phyloP scores from a whole-genome alignment of 345 rosid species.

The Pugionium dolabratum region DNA sequence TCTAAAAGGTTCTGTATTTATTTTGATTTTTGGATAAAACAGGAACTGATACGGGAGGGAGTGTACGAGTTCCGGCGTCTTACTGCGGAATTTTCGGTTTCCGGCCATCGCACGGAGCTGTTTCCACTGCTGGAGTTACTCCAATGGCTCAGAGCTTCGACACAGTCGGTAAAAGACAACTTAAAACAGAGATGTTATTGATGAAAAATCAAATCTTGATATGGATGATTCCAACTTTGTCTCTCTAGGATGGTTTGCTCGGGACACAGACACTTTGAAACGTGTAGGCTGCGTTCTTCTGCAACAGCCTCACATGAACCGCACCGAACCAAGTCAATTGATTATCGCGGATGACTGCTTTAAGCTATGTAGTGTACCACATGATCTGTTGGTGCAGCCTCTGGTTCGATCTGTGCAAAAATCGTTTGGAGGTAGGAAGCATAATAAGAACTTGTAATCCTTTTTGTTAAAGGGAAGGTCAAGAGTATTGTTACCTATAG shows the following conservation, averaged over 20 bases:
- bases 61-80: slow-evolving; percentile 84
- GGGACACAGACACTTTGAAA: slow-evolving; percentile 65
- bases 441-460: not conserved
- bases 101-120: slow-evolving; percentile 66
- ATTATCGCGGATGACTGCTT: slow-evolving; percentile 78
- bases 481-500: not conserved
- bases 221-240: slow-evolving; percentile 19
- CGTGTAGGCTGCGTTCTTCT: slow-evolving; percentile 65
- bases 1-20: slow-evolving; percentile 22
- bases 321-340: slow-evolving; percentile 49
- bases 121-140: slow-evolving; percentile 64
- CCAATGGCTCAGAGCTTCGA: slow-evolving; percentile 92
- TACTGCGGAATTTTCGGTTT: slow-evolving; percentile 79
- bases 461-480: slow-evolving; percentile 6
- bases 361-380: slow-evolving; percentile 61
- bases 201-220: not conserved
- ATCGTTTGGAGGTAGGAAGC: slow-evolving; percentile 58
- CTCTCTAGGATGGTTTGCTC: slow-evolving; percentile 84
- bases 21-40: not conserved
- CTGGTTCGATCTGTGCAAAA: slow-evolving; percentile 59
- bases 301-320: slow-evolving; percentile 43
- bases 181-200: not conserved
- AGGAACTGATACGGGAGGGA: slow-evolving; percentile 97
- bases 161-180: slow-evolving; percentile 75
- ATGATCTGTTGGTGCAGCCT: slow-evolving; percentile 48